Evolutionary conservation across 2,329 filamentous ascomycete species (phyloP).

Genomic region (Sporothrix dimorphospora): DNA sequence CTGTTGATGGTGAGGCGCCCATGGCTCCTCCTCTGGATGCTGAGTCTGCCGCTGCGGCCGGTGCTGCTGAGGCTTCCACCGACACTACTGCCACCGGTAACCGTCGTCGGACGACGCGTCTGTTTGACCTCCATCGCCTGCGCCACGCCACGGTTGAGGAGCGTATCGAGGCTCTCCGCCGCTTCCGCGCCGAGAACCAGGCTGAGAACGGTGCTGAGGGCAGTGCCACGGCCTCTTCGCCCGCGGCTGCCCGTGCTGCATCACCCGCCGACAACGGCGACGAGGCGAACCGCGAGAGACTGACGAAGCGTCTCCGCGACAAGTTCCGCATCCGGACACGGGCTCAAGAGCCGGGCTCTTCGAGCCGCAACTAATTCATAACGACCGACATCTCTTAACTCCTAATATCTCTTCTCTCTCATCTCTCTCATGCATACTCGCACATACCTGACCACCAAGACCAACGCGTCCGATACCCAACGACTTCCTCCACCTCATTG

Average conservation of each 20-base stretch:
- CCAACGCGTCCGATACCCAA: not conserved
- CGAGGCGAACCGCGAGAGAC: conserved; percentile 45
- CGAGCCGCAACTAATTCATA: conserved; percentile 9
- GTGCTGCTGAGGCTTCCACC: conserved; percentile 20
- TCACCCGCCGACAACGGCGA: conserved; percentile 39
- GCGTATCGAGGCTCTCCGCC: conserved; percentile 62
- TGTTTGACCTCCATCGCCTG: conserved; percentile 61
- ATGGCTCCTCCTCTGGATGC: conserved; percentile 48
- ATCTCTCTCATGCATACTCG: not conserved
- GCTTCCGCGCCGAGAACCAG: conserved; percentile 49
- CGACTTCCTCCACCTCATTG: not conserved
- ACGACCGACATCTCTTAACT: not conserved
- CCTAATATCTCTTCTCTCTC: not conserved
- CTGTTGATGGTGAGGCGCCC: conserved; percentile 35
- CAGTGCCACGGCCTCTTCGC: conserved; percentile 3
- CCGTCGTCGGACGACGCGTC: conserved; percentile 51
- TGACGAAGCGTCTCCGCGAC: conserved; percentile 56
- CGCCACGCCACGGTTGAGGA: conserved; percentile 64
- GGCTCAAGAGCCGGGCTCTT: conserved; percentile 41
- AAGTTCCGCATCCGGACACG: conserved; percentile 57
- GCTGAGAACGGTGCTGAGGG: conserved; percentile 35
- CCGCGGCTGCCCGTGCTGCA: not conserved
- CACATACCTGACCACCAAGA: not conserved
- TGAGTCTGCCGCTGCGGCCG: conserved; percentile 42
- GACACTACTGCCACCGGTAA: conserved; percentile 35